Conservation (phyloP, 768 basidiomycete species). For the Trametes elegans region DNA sequence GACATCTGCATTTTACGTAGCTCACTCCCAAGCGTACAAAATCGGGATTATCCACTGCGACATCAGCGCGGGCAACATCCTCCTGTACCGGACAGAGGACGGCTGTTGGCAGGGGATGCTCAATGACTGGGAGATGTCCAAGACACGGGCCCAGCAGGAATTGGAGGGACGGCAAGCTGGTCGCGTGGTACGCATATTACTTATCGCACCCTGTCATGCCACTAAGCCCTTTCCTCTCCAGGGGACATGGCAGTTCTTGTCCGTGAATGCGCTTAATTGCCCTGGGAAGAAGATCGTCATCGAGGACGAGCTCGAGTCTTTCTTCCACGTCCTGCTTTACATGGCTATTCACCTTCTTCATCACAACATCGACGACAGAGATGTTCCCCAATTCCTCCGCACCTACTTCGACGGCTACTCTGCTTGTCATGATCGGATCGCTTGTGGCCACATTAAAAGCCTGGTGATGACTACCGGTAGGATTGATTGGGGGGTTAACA, state of each 20-base stretch:
- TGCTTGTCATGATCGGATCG: no score
- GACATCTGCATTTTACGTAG: not conserved
- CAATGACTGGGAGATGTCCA: constrained; percentile 1
- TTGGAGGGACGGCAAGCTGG: not conserved
- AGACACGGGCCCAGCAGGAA: not conserved
- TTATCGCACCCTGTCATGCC: not conserved
- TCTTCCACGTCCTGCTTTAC: constrained; percentile 7
- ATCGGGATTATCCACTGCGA: not conserved
- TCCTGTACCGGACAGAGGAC: not conserved
- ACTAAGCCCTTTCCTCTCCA: not conserved
- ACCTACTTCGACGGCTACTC: constrained; percentile 4
- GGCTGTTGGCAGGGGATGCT: not conserved
- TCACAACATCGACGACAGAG: not conserved
- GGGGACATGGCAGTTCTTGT: constrained; percentile 14
- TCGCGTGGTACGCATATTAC: not conserved
- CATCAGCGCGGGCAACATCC: constrained; percentile 1
- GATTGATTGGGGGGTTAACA: no score
- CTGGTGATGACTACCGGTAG: no score
- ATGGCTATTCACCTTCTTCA: constrained; percentile 1
- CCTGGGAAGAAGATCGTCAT: not conserved
- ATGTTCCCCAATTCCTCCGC: not conserved
- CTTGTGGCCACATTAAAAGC: no score
- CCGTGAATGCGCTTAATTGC: not conserved
- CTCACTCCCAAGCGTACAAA: not conserved
- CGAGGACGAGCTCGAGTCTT: constrained; percentile 7